Evolutionary conservation across 345 rosid species (phyloP).

Genomic region (Laguncularia racemosa): DNA sequence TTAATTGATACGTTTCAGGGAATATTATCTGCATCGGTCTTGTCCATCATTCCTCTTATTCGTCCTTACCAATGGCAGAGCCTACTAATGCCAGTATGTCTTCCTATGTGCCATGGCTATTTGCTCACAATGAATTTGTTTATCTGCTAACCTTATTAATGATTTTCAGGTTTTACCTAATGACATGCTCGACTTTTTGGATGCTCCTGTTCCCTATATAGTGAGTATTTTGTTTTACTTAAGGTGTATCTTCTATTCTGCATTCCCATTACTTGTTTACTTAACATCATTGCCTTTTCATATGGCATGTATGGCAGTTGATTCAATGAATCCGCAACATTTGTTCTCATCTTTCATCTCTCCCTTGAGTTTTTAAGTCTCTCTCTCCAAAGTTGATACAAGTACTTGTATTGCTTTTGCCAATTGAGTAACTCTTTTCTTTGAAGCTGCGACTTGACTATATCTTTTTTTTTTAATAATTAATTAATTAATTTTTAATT

Average conservation of each 20-base stretch:
- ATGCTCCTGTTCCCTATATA: slow-evolving; percentile 92
- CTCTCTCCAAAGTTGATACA: too few species aligned
- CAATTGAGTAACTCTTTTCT: too few species aligned
- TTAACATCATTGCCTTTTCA: neutral
- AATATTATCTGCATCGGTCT: slow-evolving; percentile 68
- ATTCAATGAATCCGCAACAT: too few species aligned
- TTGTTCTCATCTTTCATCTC: too few species aligned
- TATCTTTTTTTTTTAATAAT: too few species aligned
- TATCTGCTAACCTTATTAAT: slow-evolving; percentile 3
- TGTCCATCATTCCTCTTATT: slow-evolving; percentile 68
- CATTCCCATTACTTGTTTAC: neutral
- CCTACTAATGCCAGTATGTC: slow-evolving; percentile 81
- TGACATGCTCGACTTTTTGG: slow-evolving; percentile 93
- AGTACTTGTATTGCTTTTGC: too few species aligned
- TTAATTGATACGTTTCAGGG: slow-evolving; percentile 41
- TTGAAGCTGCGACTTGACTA: too few species aligned
- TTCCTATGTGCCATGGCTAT: neutral
- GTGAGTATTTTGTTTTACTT: slow-evolving; percentile 41
- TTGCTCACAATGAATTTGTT: neutral
- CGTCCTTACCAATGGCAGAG: slow-evolving; percentile 97
- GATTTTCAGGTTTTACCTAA: slow-evolving; percentile 78
- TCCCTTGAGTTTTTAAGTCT: too few species aligned
- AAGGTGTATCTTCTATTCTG: neutral
- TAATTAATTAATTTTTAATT: too few species aligned
- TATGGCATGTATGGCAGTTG: too few species aligned